Conservation (phyloP, 495 filamentous ascomycete species). For the Aspergillus baeticus region DNA sequence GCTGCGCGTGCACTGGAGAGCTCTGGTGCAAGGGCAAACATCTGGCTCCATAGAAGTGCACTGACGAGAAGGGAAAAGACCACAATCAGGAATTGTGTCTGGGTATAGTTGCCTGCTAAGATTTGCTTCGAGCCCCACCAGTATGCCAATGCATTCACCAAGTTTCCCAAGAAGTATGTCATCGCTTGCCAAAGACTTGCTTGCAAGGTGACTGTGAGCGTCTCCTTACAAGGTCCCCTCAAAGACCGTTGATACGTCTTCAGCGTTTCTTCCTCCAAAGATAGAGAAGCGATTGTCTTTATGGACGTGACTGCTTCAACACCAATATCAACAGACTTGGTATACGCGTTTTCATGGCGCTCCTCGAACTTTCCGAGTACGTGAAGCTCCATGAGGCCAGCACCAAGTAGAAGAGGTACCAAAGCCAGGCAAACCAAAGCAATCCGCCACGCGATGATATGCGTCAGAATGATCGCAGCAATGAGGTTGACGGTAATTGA, state of each 20-base stretch:
- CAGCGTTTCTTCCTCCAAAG: conserved; percentile 34
- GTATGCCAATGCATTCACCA: conserved; percentile 64
- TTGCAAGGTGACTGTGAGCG: conserved; percentile 43
- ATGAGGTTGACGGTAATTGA: conserved; percentile 47
- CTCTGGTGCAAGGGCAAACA: conserved; percentile 65
- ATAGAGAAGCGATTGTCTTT: conserved; percentile 53
- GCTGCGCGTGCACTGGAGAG: conserved; percentile 52
- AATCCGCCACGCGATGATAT: conserved; percentile 46
- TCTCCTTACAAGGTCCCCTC: conserved; percentile 47
- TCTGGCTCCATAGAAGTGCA: conserved; percentile 63
- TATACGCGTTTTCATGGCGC: conserved; percentile 54
- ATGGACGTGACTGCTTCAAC: conserved; percentile 53
- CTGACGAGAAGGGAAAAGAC: conserved; percentile 55
- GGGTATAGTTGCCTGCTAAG: conserved; percentile 52
- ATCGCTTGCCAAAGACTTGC: conserved; percentile 54
- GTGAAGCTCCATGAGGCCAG: conserved; percentile 52
- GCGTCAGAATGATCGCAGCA: conserved; percentile 41
- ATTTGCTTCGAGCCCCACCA: conserved; percentile 69
- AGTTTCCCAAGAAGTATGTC: conserved; percentile 50
- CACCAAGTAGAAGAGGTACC: conserved; percentile 43
- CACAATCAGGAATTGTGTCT: conserved; percentile 64
- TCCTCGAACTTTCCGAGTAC: conserved; percentile 56
- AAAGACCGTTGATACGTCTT: conserved; percentile 37
- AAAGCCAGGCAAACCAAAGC: conserved; percentile 38
- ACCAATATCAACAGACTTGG: conserved; percentile 49